phyloP scores from a whole-genome alignment of 2,329 filamentous ascomycete genomes.

The Exophiala sp. region DNA sequence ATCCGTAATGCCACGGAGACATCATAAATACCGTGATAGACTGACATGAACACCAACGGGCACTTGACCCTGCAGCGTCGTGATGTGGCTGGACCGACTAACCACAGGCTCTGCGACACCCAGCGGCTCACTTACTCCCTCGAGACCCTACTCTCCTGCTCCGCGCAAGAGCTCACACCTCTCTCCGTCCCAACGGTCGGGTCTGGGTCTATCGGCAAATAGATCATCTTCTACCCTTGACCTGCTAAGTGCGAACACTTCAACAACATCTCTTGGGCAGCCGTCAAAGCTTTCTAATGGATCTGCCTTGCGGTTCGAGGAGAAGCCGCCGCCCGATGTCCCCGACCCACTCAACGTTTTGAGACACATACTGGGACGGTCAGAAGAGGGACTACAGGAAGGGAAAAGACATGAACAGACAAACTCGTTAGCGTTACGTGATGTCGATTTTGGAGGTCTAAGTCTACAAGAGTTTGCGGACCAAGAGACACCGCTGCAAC shows the following conservation, averaged over 20 bases:
- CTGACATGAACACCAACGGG: too few species aligned
- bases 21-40: too few species aligned
- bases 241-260: conserved; percentile 64
- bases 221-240: conserved; percentile 72
- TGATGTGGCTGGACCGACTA: conserved; percentile 89
- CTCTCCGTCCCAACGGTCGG: conserved; percentile 64
- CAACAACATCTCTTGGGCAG: conserved; percentile 69
- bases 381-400: conserved; percentile 3
- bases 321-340: conserved; percentile 52
- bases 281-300: conserved; percentile 64
- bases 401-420: conserved; percentile 19
- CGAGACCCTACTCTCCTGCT: conserved; percentile 69
- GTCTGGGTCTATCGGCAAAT: conserved; percentile 62
- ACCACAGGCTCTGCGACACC: conserved; percentile 63
- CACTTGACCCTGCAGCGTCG: neutral
- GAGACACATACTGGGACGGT: conserved; percentile 50
- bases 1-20: too few species aligned
- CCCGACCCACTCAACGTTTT: conserved; percentile 71
- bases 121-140: conserved; percentile 60
- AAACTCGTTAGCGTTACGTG: conserved; percentile 40
- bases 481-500: conserved; percentile 44
- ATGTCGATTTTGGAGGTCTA: conserved; percentile 75
- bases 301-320: conserved; percentile 61
- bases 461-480: conserved; percentile 69
- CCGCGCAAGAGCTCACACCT: conserved; percentile 66